Evolutionary conservation across 257 asterid genomes (phyloP), one percentile per base, ranked within the genome.

Genomic region (Nicotiana obtusifolia): DNA sequence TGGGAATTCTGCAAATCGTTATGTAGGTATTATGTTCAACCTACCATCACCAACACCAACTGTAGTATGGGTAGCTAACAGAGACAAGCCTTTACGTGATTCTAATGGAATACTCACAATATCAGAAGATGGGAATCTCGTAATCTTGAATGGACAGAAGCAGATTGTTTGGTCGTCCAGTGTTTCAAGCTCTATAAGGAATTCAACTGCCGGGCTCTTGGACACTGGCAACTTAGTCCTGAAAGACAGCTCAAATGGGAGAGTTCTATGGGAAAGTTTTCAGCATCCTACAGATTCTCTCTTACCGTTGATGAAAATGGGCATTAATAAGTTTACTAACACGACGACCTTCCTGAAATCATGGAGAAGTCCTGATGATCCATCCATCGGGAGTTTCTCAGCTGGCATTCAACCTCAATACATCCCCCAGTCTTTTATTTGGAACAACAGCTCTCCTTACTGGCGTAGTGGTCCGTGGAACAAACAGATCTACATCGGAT

Each of bases 41-140:
- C 15, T 80, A 54, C 86, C 87, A 62, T 37, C 62, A 2, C 16
- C 59, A 41, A 69, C 33, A 69, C 59, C 66, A 7, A 80, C 92
- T 16, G 41, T 64, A 61, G 69, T 88, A 5, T 90, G 94, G 93
- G 91, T 89, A 59, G 94, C 94, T 1, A 92, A 92, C 67, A 89
- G 91, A 30, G 89, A 88, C n/a, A 53, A 10, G 10, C 91, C 92
- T 44, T 53, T 90, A 54, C 54, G 62, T 64, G 94, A 89, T 78
- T 44, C 87, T 3, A 49, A 64, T 0, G 91, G 90, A 61, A 31
- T 77, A 10, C 11, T 89, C 17, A 82, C 89, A 4, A 80, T 92
- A 24, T 81, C 87, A 19, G 26, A 82, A 17, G 87, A 84, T 24
- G 94, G 94, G 0, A 82, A 87, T 87, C 64, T 92, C 67, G 86